Conservation (phyloP, 768 basidiomycete species). For the Boletellus emodensis region DNA sequence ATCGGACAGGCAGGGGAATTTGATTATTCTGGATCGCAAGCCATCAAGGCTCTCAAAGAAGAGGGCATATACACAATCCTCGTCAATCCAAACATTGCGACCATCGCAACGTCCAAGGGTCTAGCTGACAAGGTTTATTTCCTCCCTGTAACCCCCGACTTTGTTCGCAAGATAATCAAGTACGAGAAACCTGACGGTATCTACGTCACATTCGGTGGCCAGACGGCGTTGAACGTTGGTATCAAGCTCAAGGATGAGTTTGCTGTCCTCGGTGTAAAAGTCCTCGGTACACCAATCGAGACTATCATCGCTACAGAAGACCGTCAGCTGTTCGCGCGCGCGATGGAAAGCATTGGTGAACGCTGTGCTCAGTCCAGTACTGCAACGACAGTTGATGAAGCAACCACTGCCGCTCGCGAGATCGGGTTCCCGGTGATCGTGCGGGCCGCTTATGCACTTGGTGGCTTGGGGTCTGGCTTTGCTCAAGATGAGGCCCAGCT, state of each 20-base stretch:
- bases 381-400: slow-evolving; percentile 84
- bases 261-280: slow-evolving; percentile 79
- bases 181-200: slow-evolving; percentile 99
- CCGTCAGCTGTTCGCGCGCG: slow-evolving; percentile 86
- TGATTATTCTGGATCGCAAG: slow-evolving; percentile 98
- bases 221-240: slow-evolving; percentile 95
- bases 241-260: slow-evolving; percentile 99
- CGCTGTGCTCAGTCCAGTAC: slow-evolving; percentile 88
- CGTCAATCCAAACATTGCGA: slow-evolving; percentile 98
- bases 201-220: slow-evolving; percentile 97
- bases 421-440: slow-evolving; percentile 97
- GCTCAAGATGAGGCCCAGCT: slow-evolving; percentile 93
- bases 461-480: slow-evolving; percentile 93
- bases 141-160: slow-evolving; percentile 96
- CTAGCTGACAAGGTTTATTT: slow-evolving; percentile 99
- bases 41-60: slow-evolving; percentile 98
- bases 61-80: slow-evolving; percentile 99
- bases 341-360: slow-evolving; percentile 95
- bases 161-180: slow-evolving; percentile 96
- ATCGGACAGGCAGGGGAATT: slow-evolving; percentile 99
- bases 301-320: slow-evolving; percentile 98
- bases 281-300: slow-evolving; percentile 94
- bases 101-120: slow-evolving; percentile 95
- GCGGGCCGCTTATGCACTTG: slow-evolving; percentile 93
- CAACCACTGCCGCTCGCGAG: slow-evolving; percentile 68